Base-by-base conservation (phyloP, 208 protist species). In the Trypanosoma scelopori region DNA sequence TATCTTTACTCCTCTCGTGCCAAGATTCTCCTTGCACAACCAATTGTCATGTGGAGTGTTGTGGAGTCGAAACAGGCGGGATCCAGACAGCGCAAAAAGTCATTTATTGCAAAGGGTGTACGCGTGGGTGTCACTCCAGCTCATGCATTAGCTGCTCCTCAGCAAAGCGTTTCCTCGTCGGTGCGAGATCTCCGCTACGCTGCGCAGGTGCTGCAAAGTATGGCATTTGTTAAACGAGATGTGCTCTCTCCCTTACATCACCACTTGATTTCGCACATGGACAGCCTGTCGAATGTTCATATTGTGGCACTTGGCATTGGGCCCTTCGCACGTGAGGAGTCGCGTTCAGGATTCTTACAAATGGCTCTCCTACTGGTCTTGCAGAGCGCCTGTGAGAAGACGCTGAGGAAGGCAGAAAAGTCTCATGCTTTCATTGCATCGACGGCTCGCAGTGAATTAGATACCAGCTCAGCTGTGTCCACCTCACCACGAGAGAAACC, bases 231-330 rank as follows among this genome's bases (percentile, higher is more conserved):
- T 0, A 25, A 50, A 25, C 22, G 65, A 28, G 59, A 69, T 23
- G 52, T 78, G 1, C 32, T 69, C 35, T 57, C 50, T 6, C 52
- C 74, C 5, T 41, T 74, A 22, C 41, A 39, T n/a, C 12, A 45
- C 16, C 71, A 56, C 28, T 43, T 79, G 32, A 25, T 32, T 18
- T 5, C 18, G 20, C 60, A 42, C 30, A 49, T n/a, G 5, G 51
- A 62, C 22, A 23, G 30, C 23, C 16, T 68, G 6, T 51, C n/a
- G 6, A 2, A 39, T 41, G 61, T 81, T 15, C 32, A 70, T 55
- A 11, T 85, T 20, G 55, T 89, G 25, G 79, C 62, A 11, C 71
- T 89, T 37, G 79, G 83, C 41, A 84, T 89, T 43, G 83, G 83
- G 20, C 67, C 63, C 22, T 89, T 85, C 66, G 52, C 60, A 3